Percentiles rank a stretch among this genome's conserved stretches.
phyloP scores from a whole-genome alignment of 768 basidiomycete genomes.

The Calocera cornea region DNA sequence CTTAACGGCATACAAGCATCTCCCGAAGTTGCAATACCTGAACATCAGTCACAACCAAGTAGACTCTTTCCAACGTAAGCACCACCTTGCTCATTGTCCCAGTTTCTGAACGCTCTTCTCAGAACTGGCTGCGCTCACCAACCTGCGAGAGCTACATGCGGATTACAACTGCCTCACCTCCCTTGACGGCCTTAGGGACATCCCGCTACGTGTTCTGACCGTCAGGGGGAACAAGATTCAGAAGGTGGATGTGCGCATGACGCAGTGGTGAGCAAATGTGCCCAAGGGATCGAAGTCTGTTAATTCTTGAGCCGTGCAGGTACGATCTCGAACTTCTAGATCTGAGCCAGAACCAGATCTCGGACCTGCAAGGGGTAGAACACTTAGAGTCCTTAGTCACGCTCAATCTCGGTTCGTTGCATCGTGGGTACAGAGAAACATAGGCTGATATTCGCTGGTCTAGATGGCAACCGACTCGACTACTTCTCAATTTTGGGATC shows the following conservation, averaged over 20 bases:
- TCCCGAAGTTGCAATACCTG: slow-evolving; percentile 72
- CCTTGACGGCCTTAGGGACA: slow-evolving; percentile 53
- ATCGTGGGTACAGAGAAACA: background rate
- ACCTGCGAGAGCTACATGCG: slow-evolving; percentile 78
- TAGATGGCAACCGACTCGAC: slow-evolving; percentile 61
- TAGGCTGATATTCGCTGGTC: background rate
- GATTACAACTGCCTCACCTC: slow-evolving; percentile 69
- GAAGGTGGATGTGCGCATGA: slow-evolving; percentile 43
- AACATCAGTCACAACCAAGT: slow-evolving; percentile 86
- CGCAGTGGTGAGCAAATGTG: slow-evolving; percentile 51
- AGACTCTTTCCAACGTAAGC: slow-evolving; percentile 75
- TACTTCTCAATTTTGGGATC: slow-evolving; percentile 28
- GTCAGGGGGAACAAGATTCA: slow-evolving; percentile 59
- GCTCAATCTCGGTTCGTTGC: slow-evolving; percentile 71
- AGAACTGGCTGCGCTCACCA: slow-evolving; percentile 77
- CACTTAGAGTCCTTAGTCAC: slow-evolving; percentile 36
- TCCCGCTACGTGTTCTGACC: slow-evolving; percentile 59
- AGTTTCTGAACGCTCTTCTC: background rate
- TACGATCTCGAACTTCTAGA: slow-evolving; percentile 63
- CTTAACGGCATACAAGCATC: slow-evolving; percentile 76
- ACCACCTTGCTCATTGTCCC: background rate
- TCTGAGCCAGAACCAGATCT: slow-evolving; percentile 60
- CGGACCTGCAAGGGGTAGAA: slow-evolving; percentile 44
- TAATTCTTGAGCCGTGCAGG: slow-evolving; percentile 19
- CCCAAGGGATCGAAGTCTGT: background rate